Percentiles rank a stretch among this genome's conserved stretches.
phyloP scores from a whole-genome alignment of 129 eudicot species.

The Artemisia argyi region DNA sequence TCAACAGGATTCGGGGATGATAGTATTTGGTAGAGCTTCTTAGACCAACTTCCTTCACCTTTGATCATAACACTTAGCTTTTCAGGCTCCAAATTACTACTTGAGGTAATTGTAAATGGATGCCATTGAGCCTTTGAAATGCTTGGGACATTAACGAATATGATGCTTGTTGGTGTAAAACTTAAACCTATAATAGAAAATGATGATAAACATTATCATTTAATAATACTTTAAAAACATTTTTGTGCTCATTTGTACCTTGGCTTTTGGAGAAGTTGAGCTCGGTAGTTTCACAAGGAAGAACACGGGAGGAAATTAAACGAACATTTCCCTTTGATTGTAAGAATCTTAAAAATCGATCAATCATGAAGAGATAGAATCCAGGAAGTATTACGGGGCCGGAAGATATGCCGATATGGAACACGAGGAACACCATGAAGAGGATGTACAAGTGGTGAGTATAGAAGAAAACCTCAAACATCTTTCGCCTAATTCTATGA shows the following conservation, averaged over 20 bases:
- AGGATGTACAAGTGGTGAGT: no score
- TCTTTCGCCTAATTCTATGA: no score
- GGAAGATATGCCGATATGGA: conserved; percentile 67
- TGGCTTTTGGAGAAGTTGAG: conserved; percentile 66
- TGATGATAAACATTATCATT: background rate
- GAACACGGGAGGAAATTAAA: conserved; percentile 57
- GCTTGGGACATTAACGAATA: conserved; percentile 74
- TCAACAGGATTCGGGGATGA: conserved; percentile 55
- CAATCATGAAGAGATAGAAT: conserved; percentile 71
- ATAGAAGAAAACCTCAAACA: no score
- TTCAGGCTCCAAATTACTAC: no score
- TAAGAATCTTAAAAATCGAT: conserved; percentile 62
- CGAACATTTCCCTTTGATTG: conserved; percentile 58
- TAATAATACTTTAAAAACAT: background rate
- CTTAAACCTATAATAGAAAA: conserved; percentile 40
- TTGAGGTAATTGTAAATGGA: no score
- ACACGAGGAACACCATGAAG: conserved; percentile 62
- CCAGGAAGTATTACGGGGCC: conserved; percentile 68
- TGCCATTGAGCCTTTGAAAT: conserved; percentile 85
- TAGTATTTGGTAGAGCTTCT: conserved; percentile 48
- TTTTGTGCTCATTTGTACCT: conserved; percentile 30
- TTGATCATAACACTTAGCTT: no score
- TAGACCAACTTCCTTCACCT: no score
- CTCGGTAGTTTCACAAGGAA: conserved; percentile 63
- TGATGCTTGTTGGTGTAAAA: conserved; percentile 72